Evolutionary conservation across 2,329 filamentous ascomycete genomes (phyloP).

Genomic region (Coniochaeta prunicola): DNA sequence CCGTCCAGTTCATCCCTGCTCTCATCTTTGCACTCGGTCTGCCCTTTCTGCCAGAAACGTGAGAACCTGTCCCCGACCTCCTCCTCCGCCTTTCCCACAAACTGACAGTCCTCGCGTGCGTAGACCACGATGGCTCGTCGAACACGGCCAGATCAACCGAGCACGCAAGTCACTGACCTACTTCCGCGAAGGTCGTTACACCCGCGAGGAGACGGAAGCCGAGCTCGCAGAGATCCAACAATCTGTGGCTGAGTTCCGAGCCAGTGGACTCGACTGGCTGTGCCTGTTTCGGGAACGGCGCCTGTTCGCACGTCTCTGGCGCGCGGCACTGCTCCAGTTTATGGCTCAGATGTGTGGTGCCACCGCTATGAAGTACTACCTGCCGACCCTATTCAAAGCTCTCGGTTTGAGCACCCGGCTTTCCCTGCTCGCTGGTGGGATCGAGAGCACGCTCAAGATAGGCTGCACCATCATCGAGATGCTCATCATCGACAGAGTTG

Average conservation of each 20-base stretch:
- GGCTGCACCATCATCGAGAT: conserved; percentile 49
- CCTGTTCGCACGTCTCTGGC: conserved; percentile 47
- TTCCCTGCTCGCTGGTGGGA: conserved; percentile 44
- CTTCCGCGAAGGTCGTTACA: conserved; percentile 38
- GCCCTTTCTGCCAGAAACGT: conserved; percentile 48
- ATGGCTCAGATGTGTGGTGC: conserved; percentile 55
- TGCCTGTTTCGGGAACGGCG: conserved; percentile 39
- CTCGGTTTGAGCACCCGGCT: conserved; percentile 40
- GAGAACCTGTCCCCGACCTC: conserved; percentile 21
- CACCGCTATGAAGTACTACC: conserved; percentile 54
- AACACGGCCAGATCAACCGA: conserved; percentile 33
- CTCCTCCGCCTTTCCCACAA: background rate
- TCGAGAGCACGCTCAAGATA: conserved; percentile 51
- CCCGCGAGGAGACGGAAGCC: conserved; percentile 25
- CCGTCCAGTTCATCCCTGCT: conserved; percentile 42
- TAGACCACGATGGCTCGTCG: conserved; percentile 52
- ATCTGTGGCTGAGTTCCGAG: conserved; percentile 31
- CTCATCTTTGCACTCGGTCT: conserved; percentile 40
- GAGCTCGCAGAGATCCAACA: conserved; percentile 39
- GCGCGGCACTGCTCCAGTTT: conserved; percentile 49
- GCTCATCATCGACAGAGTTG: conserved; percentile 46
- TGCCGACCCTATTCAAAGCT: conserved; percentile 43
- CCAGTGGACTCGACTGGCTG: conserved; percentile 30
- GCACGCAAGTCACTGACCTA: conserved; percentile 37
- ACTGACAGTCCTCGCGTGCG: background rate